Evolutionary conservation across 306 rosid genomes (phyloP), one percentile per base, ranked within the genome.

Genomic region (Corylus heterophylla): DNA sequence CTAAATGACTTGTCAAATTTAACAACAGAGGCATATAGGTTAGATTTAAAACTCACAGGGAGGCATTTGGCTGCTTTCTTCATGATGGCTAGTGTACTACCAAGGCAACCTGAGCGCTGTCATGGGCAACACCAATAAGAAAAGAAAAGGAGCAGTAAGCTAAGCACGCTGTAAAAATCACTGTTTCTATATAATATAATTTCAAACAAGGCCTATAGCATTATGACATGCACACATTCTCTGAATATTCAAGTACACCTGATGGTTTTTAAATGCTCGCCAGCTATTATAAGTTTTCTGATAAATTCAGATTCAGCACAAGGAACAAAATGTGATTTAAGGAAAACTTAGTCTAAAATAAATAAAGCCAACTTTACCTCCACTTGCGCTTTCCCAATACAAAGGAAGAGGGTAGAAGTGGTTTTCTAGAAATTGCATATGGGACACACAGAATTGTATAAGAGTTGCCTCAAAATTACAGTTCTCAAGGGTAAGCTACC

Each of bases 71-170:
- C 75, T 83, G 90, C 94, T 71, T 85, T 94, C 88, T 92, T 92
- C 90, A 91, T 87, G 42, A 94, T 84, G 81, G 97, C 98, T 63
- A 91, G 50, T n/a, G 95, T 74, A 71, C 90, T 91, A 58, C 98
- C 98, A 12, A 94, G 97, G 84, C 97, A 94, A 78, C 97, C 97
- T 0, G 89, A 49, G 77, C 93, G 89, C 97, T 94, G 93, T 78
- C 73, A 80, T 76, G 61, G 51, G 56, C 69, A 56, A 73, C 66
- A 16, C 66, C 69, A 80, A 68, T 45, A 44, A 42, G 27, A 62
- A 62, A 62, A 68, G 18, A 9, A 67, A 42, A 67, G 51, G 48
- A 68, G 51, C 50, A 68, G 25, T 68, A 16, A 68, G 50, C 8
- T 22, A 68, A 18, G 29, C 12, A n/a, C 42, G 12, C 1, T 1